Evolutionary conservation across 305 asterid genomes (phyloP), one percentile per base, ranked within the genome.

Genomic region (Striga hermonthica): DNA sequence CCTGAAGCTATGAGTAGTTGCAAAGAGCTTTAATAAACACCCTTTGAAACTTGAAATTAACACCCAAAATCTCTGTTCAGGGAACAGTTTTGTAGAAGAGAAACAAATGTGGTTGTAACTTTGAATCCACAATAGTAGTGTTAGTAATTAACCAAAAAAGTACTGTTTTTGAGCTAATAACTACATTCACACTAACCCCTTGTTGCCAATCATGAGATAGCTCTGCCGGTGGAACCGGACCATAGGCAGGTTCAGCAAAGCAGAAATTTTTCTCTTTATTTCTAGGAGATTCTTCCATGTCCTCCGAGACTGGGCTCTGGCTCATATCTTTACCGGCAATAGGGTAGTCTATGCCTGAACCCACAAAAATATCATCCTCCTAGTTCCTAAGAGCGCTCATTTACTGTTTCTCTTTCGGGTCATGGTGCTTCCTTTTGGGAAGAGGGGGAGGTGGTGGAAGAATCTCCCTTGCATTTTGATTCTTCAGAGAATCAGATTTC

Each of bases 201-300:
- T 86, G 86, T 75, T 84, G 87, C 98, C 98, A 92, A 63, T 64
- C 90, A 61, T 81, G 87, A 74, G 96, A 83, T 52, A 85, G 78
- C 67, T 86, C 91, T 59, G 97, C 43, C 12, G 96, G 96, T 57
- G 96, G 91, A 70, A 89, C 85, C 35, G 98, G 97, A 65, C 95
- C 98, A 78, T 90, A 92, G n/a, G 85, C 81, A 57, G 97, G 92
- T 82, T 87, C 94, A 62, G 71, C 68, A 60, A 89, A 86, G 81
- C 84, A 86, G 67, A 90, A 60, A 37, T 77, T 56, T 75, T 78
- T 86, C 80, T 86, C 98, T 72, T 84, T 90, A 79, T 80, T 85
- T 67, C 92, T 87, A 68, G 98, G 98, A 75, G 97, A 93, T 81
- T 93, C 98, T 76, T 93, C 96, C 98, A 93, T 90, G 72, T 93